Evolutionary conservation across 108 stramenopile species (phyloP).

Genomic region (Nitzschia sp.): DNA sequence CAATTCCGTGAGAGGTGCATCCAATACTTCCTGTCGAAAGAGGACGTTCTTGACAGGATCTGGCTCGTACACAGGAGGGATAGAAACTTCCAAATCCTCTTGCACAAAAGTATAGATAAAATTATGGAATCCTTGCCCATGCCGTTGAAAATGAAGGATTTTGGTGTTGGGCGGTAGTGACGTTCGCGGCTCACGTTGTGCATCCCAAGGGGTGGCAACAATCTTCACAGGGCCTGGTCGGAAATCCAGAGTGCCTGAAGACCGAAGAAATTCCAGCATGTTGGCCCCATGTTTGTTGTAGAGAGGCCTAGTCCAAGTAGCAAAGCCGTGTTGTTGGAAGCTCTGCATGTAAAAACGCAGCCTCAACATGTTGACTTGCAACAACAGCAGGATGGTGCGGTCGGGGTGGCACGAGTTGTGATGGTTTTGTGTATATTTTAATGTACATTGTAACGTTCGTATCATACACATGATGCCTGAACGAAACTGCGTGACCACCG

Average conservation of each 20-base stretch:
- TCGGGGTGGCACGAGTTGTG: no score
- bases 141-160: conserved; percentile 68
- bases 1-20: conserved; percentile 56
- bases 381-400: no score
- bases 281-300: conserved; percentile 12
- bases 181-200: no score
- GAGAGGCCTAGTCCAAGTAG: background rate
- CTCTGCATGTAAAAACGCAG: background rate
- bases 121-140: conserved; percentile 70
- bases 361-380: background rate
- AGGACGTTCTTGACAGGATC: conserved; percentile 56
- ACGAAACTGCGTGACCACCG: no score
- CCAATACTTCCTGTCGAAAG: conserved; percentile 48
- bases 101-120: conserved; percentile 42
- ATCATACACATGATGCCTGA: no score
- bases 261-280: background rate
- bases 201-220: no score
- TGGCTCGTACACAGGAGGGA: conserved; percentile 42
- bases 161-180: conserved; percentile 19
- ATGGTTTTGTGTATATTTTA: no score
- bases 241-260: background rate
- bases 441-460: no score
- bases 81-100: conserved; percentile 17
- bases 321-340: background rate
- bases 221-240: no score